These are phyloP conservation scores for Plantago coronopus DNA, from an alignment of 305 asterid species.

Conservation along the genomic window DNA sequence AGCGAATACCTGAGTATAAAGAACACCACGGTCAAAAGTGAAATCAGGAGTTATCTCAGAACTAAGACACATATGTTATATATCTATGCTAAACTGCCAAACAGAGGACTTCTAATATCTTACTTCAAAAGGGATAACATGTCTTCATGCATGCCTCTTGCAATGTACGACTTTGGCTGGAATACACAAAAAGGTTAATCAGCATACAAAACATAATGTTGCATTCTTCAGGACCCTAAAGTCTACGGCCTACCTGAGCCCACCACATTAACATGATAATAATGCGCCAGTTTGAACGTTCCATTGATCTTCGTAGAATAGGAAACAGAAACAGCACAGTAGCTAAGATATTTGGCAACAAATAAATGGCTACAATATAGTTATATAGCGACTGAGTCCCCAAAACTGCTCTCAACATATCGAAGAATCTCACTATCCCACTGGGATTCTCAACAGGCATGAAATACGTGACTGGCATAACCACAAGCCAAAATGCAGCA, in stretches of 20 bases:
- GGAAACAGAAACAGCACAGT: constrained; percentile 74
- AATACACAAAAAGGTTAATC: constrained; percentile 20
- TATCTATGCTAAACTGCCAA: not conserved
- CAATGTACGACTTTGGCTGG: constrained; percentile 94
- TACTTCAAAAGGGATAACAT: constrained; percentile 85
- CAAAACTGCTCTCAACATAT: constrained; percentile 69
- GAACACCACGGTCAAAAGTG: constrained; percentile 14
- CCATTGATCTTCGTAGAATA: constrained; percentile 71
- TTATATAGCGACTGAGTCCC: constrained; percentile 57
- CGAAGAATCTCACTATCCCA: constrained; percentile 72
- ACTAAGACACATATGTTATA: constrained; percentile 5
- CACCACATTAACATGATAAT: constrained; percentile 84
- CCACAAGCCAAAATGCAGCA: constrained; percentile 86
- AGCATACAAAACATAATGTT: constrained; percentile 26
- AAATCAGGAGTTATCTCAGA: constrained; percentile 19
- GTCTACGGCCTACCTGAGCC: constrained; percentile 65
- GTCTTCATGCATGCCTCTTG: constrained; percentile 99
- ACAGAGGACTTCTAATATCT: constrained; percentile 27
- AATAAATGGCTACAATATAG: constrained; percentile 78
- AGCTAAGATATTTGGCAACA: constrained; percentile 85
- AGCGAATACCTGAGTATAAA: constrained; percentile 70
- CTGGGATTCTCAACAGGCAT: constrained; percentile 76
- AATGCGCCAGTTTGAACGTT: constrained; percentile 76
- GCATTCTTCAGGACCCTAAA: constrained; percentile 19
- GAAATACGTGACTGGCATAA: constrained; percentile 84